Conservation (phyloP, 148 eudicot genomes). For the Amaranthus hypochondriacus region DNA sequence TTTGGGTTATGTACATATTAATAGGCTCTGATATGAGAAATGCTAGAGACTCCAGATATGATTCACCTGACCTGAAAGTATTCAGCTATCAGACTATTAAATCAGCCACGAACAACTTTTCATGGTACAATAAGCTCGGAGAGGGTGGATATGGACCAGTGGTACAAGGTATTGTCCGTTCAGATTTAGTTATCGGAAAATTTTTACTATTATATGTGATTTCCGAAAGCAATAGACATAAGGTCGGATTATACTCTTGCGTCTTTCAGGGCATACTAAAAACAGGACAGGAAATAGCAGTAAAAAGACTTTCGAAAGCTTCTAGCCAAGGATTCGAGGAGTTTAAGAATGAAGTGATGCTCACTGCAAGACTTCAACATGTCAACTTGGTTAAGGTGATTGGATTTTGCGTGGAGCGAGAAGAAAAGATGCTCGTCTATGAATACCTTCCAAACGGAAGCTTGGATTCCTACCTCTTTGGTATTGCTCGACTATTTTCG, state of each 20-base stretch:
- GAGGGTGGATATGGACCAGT: conserved; percentile 51
- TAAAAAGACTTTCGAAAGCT: conserved; percentile 37
- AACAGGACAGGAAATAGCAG: conserved; percentile 38
- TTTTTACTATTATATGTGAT: too few relatives aligned
- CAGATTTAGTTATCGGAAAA: background rate
- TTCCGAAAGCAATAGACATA: too few relatives aligned
- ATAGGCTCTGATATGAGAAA: background rate
- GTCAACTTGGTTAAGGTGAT: conserved; percentile 36
- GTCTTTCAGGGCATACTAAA: conserved; percentile 30
- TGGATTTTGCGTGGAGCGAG: conserved; percentile 38
- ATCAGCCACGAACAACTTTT: conserved; percentile 33
- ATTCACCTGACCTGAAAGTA: conserved; percentile 25
- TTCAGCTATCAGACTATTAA: conserved; percentile 25
- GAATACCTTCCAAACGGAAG: conserved; percentile 44
- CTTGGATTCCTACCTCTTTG: conserved; percentile 40
- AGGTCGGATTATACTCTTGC: too few relatives aligned
- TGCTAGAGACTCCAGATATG: background rate
- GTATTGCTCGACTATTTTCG: conserved; percentile 15
- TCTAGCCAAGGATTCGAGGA: conserved; percentile 42
- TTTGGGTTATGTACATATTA: background rate
- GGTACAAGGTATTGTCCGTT: conserved; percentile 30
- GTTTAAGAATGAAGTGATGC: conserved; percentile 40
- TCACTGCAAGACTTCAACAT: conserved; percentile 45
- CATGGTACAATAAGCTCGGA: conserved; percentile 32
- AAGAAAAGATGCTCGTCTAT: conserved; percentile 42